Conservation (phyloP, 345 rosid genomes). For the Salix caprea region DNA sequence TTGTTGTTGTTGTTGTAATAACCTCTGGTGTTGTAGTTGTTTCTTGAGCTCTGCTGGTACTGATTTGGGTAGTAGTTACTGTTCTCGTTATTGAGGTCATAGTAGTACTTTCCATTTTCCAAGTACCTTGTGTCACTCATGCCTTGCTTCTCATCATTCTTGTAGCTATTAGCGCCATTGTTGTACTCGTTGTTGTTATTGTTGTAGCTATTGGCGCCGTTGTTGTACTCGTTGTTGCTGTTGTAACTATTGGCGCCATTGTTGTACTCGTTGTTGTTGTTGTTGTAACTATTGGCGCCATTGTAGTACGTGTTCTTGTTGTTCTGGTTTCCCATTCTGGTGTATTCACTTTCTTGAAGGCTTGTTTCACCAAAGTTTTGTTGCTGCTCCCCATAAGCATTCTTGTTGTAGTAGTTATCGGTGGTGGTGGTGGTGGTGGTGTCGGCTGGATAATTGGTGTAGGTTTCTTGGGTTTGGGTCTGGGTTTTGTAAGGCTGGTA, state of each 20-base stretch:
- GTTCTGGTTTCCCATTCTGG: neutral
- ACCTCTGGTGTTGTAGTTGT: neutral
- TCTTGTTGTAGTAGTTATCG: conserved; percentile 13
- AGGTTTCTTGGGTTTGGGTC: conserved; percentile 20
- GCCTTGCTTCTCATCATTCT: conserved; percentile 13
- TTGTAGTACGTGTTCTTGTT: neutral
- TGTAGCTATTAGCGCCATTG: conserved; percentile 2
- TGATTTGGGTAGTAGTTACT: neutral
- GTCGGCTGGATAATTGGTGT: conserved; percentile 18
- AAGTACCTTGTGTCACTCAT: conserved; percentile 28
- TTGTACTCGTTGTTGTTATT: conserved; percentile 1
- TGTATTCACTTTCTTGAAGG: conserved; percentile 10
- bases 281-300: too few species aligned
- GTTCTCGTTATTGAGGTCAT: neutral
- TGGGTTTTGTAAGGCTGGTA: conserved; percentile 25
- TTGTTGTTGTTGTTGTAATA: conserved; percentile 1
- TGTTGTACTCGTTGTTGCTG: neutral
- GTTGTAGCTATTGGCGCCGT: neutral
- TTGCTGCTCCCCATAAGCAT: neutral
- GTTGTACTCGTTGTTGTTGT: too few species aligned
- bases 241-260: neutral
- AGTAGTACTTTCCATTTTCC: conserved; percentile 20
- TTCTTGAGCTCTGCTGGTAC: conserved; percentile 10
- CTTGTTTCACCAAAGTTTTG: conserved; percentile 16
- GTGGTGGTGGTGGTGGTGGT: neutral